These are phyloP conservation scores for Citrus inodora DNA, from an alignment of 345 rosid genomes.

Conservation along the genomic window DNA sequence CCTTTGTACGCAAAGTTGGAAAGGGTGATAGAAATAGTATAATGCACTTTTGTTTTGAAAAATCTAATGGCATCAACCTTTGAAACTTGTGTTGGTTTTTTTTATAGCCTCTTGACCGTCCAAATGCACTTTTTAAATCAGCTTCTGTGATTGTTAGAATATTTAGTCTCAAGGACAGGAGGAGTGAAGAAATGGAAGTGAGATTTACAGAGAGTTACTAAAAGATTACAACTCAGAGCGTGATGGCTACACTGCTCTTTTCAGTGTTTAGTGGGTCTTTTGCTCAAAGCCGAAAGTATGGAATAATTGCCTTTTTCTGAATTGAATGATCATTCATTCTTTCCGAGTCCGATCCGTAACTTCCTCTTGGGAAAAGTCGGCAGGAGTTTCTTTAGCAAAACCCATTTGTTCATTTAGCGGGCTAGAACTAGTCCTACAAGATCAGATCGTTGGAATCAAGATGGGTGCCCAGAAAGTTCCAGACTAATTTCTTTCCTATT, in stretches of 20 bases:
- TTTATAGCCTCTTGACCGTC: constrained; percentile 20
- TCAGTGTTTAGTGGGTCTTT: constrained; percentile 1
- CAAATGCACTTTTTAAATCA: constrained; percentile 12
- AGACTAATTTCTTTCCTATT: too few species aligned
- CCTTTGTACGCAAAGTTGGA: constrained; percentile 42
- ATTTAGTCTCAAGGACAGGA: not conserved
- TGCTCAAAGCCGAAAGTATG: not conserved
- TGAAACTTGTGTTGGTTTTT: not conserved
- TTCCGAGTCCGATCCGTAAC: not conserved
- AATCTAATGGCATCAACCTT: not conserved
- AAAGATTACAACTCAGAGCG: not conserved
- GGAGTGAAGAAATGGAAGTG: not conserved
- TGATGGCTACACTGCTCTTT: not conserved
- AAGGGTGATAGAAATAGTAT: not conserved
- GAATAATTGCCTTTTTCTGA: not conserved
- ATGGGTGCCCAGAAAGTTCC: too few species aligned
- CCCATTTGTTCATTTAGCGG: not conserved
- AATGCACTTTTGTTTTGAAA: not conserved
- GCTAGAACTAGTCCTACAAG: too few species aligned
- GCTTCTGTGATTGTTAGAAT: not conserved
- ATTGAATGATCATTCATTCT: not conserved
- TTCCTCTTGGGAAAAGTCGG: not conserved
- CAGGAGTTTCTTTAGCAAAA: not conserved
- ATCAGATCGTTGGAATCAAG: not conserved
- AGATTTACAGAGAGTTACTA: too few species aligned